phyloP scores from a whole-genome alignment of 192 early-diverging fungal genomes.

The Phlyctochytrium arcticum region DNA sequence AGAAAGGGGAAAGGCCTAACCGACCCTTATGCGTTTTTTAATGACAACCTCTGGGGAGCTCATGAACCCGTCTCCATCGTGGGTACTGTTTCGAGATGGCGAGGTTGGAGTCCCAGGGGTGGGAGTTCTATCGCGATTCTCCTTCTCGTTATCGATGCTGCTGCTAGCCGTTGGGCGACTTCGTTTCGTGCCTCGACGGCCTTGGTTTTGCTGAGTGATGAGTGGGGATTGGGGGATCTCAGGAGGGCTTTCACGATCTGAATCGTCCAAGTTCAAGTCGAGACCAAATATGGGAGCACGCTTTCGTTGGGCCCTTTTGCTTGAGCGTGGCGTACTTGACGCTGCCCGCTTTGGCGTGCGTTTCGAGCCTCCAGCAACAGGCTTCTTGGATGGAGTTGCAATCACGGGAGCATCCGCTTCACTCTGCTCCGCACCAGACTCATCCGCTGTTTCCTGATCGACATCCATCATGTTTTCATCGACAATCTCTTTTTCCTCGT shows the following conservation, averaged over 20 bases:
- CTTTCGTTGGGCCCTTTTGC: neutral
- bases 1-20: neutral
- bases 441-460: constrained; percentile 6
- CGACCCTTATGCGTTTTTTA: constrained; percentile 14
- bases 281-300: too few relatives aligned
- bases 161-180: neutral
- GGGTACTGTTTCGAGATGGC: neutral
- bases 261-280: too few relatives aligned
- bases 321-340: neutral
- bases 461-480: constrained; percentile 12
- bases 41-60: constrained; percentile 18
- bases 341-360: neutral
- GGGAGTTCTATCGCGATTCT: neutral
- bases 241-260: too few relatives aligned
- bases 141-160: neutral
- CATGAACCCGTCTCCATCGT: constrained; percentile 9
- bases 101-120: neutral
- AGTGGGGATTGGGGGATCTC: too few relatives aligned
- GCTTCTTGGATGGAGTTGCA: neutral
- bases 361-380: neutral
- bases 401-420: neutral
- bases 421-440: neutral
- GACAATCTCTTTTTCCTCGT: constrained; percentile 22
- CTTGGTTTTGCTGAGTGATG: too few relatives aligned
- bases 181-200: neutral